Conservation (phyloP, 2,329 filamentous ascomycete genomes). For the Talaromyces amestolkiae region DNA sequence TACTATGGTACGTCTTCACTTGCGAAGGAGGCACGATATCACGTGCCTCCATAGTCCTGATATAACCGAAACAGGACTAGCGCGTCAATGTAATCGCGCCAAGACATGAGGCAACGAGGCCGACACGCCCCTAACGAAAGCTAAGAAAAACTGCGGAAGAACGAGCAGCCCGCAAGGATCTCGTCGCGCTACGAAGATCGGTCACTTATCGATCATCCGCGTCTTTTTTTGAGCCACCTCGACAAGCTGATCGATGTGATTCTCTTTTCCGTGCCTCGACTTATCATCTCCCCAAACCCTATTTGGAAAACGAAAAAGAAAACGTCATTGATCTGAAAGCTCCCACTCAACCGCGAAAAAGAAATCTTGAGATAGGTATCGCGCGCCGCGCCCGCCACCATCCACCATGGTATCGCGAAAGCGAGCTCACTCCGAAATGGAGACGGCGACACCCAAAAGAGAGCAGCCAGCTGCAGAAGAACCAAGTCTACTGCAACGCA, state of each 20-base stretch:
- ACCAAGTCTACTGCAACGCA: conserved; percentile 56
- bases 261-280: background rate
- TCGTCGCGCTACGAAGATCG: conserved; percentile 13
- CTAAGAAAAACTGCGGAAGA: conserved; percentile 9
- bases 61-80: conserved; percentile 9
- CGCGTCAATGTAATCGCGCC: background rate
- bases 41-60: background rate
- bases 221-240: background rate
- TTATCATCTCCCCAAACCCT: background rate
- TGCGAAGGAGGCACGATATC: background rate
- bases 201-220: conserved; percentile 11
- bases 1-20: background rate
- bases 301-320: background rate
- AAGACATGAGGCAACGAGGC: conserved; percentile 7
- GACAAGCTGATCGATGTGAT: background rate
- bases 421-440: conserved; percentile 56
- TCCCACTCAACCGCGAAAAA: background rate
- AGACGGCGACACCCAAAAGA: conserved; percentile 28
- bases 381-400: conserved; percentile 1
- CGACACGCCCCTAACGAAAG: conserved; percentile 11
- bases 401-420: conserved; percentile 55
- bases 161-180: conserved; percentile 9
- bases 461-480: conserved; percentile 40
- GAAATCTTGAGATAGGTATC: conserved; percentile 6
- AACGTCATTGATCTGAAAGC: conserved; percentile 5